Conservation (phyloP, 257 asterid genomes). For the Fraxinus cuspidata region DNA sequence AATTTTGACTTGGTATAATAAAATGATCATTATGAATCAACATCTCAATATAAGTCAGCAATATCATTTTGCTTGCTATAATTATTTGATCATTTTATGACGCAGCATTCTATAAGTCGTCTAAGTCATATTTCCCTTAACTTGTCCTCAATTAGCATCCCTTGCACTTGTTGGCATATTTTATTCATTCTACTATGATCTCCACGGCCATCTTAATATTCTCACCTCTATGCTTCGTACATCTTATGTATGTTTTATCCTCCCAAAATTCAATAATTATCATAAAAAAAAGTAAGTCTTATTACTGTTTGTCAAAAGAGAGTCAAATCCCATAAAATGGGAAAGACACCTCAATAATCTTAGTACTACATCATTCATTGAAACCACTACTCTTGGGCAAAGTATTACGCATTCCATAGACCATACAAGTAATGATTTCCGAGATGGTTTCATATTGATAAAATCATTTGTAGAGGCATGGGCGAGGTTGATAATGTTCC, state of each 20-base stretch:
- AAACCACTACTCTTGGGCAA: too few species aligned
- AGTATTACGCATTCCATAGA: not conserved
- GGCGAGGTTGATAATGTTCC: not conserved
- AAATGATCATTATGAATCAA: too few species aligned
- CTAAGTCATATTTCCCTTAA: not conserved
- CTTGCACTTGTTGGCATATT: not conserved
- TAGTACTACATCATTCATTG: too few species aligned
- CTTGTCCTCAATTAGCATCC: not conserved
- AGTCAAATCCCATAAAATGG: too few species aligned
- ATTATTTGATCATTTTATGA: not conserved
- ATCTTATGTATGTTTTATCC: not conserved
- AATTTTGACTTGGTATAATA: too few species aligned
- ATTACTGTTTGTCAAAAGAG: not conserved
- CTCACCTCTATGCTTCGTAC: not conserved
- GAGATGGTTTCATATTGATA: not conserved
- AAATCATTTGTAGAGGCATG: not conserved
- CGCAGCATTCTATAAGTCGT: not conserved
- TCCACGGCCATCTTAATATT: too few species aligned
- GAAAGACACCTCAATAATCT: too few species aligned
- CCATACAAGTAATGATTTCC: not conserved
- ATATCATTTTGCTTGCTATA: not conserved
- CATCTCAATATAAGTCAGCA: too few species aligned
- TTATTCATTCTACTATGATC: not conserved
- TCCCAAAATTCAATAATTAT: not conserved
- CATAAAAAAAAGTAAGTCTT: too few species aligned